phyloP scores from a whole-genome alignment of 2,329 filamentous ascomycete species.

The Cordyceps cicadae region DNA sequence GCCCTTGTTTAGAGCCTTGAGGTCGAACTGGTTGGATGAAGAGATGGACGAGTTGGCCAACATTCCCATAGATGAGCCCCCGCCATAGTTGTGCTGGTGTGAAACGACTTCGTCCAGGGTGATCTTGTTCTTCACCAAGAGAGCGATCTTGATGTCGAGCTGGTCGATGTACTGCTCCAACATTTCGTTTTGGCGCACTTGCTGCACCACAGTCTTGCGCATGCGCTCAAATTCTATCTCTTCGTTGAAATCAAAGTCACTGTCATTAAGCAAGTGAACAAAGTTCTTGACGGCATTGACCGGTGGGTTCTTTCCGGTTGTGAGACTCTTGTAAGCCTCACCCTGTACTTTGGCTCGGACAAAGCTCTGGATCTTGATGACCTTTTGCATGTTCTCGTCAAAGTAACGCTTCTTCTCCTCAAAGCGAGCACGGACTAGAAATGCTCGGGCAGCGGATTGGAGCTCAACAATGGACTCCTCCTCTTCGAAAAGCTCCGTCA shows the following conservation, averaged over 20 bases:
- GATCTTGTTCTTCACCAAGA: conserved; percentile 99
- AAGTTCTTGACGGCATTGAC: conserved; percentile 97
- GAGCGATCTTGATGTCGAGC: conserved; percentile 95
- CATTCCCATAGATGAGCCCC: conserved; percentile 67
- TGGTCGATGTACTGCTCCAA: conserved; percentile 97
- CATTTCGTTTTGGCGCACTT: conserved; percentile 94
- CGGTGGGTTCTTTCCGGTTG: conserved; percentile 90
- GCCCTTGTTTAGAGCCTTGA: conserved; percentile 95
- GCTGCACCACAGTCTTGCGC: conserved; percentile 91
- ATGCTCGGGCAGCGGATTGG: conserved; percentile 66
- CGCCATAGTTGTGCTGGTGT: conserved; percentile 93
- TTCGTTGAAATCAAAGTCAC: conserved; percentile 97
- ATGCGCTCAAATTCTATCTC: conserved; percentile 94
- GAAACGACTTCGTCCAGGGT: conserved; percentile 95
- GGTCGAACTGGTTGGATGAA: conserved; percentile 85
- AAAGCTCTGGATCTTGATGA: conserved; percentile 97
- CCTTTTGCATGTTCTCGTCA: conserved; percentile 96
- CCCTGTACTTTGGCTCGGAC: conserved; percentile 91
- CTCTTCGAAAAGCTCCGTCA: conserved; percentile 72
- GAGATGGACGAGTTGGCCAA: conserved; percentile 82
- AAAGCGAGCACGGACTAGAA: conserved; percentile 65
- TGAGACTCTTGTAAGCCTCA: conserved; percentile 95
- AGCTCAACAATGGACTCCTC: conserved; percentile 69
- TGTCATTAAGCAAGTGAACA: conserved; percentile 94
- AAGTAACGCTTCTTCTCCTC: conserved; percentile 82